Conservation (phyloP, 805 yeast genomes). For the Brettanomyces custersianus region DNA sequence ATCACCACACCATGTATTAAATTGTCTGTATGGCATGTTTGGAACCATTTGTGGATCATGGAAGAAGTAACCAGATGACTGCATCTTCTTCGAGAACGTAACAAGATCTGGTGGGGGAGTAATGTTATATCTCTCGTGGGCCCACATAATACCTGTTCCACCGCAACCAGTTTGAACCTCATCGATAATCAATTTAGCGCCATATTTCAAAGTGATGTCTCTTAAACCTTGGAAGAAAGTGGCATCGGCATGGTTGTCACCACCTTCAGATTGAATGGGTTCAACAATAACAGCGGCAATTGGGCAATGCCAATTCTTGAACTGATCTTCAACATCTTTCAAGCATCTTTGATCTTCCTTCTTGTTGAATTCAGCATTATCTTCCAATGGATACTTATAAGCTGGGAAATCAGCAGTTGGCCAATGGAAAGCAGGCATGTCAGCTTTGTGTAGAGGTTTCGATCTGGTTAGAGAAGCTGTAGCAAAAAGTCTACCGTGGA, state of each 20-base stretch:
- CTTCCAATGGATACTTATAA: conserved; percentile 67
- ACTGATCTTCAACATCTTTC: conserved; percentile 60
- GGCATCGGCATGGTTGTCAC: conserved; percentile 78
- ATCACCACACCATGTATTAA: conserved; percentile 93
- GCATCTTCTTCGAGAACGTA: conserved; percentile 83
- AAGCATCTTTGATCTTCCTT: conserved; percentile 79
- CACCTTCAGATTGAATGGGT: conserved; percentile 90
- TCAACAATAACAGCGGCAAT: conserved; percentile 86
- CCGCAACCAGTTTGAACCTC: conserved; percentile 91
- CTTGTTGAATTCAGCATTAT: conserved; percentile 72
- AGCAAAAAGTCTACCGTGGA: conserved; percentile 94
- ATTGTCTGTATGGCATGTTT: conserved; percentile 74
- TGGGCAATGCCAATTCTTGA: conserved; percentile 61
- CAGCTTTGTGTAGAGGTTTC: conserved; percentile 89
- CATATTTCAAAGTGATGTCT: conserved; percentile 62
- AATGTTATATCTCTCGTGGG: conserved; percentile 76
- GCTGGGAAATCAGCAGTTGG: conserved; percentile 90
- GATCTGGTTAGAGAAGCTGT: conserved; percentile 87
- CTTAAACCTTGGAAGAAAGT: conserved; percentile 77
- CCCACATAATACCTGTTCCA: conserved; percentile 82
- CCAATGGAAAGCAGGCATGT: conserved; percentile 91
- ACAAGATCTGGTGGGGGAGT: conserved; percentile 74
- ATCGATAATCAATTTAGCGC: conserved; percentile 66
- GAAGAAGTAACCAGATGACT: conserved; percentile 82
- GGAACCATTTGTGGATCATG: conserved; percentile 67